phyloP scores from a whole-genome alignment of 2,329 filamentous ascomycete species.

The Westerdykella sp. region DNA sequence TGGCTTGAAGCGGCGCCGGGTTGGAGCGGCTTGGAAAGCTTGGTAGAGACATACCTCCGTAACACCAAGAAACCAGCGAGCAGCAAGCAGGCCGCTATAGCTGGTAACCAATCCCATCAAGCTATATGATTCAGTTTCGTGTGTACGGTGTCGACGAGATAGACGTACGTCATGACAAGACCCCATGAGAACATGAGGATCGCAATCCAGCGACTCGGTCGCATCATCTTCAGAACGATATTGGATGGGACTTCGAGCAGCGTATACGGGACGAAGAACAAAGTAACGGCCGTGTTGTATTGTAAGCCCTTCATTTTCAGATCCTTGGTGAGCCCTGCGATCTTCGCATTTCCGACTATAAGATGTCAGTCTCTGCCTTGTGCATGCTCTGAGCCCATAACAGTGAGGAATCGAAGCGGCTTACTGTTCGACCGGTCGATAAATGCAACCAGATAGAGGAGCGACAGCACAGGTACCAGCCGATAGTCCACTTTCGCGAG shows the following conservation, averaged over 20 bases:
- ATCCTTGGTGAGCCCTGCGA: slow-evolving; percentile 37
- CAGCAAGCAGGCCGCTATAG: slow-evolving; percentile 44
- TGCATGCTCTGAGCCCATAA: neutral
- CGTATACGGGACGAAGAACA: slow-evolving; percentile 40
- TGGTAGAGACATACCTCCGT: slow-evolving; percentile 27
- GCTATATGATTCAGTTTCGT: neutral
- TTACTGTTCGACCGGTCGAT: slow-evolving; percentile 28
- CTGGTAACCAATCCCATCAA: slow-evolving; percentile 43
- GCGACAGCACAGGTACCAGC: slow-evolving; percentile 24
- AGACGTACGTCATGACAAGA: slow-evolving; percentile 41
- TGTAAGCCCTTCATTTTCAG: slow-evolving; percentile 33
- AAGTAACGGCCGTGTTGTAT: slow-evolving; percentile 37
- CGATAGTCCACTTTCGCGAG: slow-evolving; percentile 31
- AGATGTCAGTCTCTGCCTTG: neutral
- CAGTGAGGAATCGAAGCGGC: neutral
- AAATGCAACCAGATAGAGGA: slow-evolving; percentile 34
- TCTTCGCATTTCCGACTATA: slow-evolving; percentile 38
- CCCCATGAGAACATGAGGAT: slow-evolving; percentile 39
- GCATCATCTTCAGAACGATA: slow-evolving; percentile 39
- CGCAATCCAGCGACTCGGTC: slow-evolving; percentile 38
- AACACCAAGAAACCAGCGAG: slow-evolving; percentile 40
- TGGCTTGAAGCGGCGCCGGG: neutral
- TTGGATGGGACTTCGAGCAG: slow-evolving; percentile 36
- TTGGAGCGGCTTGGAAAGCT: neutral
- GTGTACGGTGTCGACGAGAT: neutral